Evolutionary conservation across 176 grass and related monocot species (phyloP).

Genomic region (Ampelocalamus luodianensis): DNA sequence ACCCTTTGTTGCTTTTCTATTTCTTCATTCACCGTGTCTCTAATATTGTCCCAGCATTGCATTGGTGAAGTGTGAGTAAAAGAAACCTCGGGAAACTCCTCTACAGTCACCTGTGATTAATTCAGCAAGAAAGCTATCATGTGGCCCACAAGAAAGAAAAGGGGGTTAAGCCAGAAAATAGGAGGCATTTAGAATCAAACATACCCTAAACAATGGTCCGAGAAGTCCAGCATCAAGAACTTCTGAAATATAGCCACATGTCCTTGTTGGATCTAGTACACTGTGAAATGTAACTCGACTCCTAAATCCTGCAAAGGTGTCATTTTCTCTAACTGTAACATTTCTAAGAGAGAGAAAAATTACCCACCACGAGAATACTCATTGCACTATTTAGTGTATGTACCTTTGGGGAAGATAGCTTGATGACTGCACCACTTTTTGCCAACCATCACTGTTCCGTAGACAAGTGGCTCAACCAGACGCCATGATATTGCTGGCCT

Average conservation of each 20-base stretch:
- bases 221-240: constrained; percentile 74
- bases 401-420: constrained; percentile 91
- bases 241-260: constrained; percentile 80
- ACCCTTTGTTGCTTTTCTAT: constrained; percentile 49
- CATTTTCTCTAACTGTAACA: constrained; percentile 38
- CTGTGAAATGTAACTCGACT: constrained; percentile 69
- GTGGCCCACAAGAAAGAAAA: constrained; percentile 36
- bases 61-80: constrained; percentile 56
- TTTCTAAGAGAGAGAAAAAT: neutral
- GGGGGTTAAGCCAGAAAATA: constrained; percentile 11
- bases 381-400: constrained; percentile 32
- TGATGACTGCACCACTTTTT: constrained; percentile 71
- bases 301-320: constrained; percentile 70
- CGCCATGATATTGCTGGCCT: neutral
- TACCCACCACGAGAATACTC: neutral
- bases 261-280: constrained; percentile 62
- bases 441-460: constrained; percentile 61
- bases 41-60: constrained; percentile 71
- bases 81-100: constrained; percentile 56
- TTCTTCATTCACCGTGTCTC: constrained; percentile 63
- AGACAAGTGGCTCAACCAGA: constrained; percentile 61
- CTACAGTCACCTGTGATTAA: constrained; percentile 58
- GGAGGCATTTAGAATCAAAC: neutral
- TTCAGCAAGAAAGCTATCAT: constrained; percentile 15
- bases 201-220: constrained; percentile 81